phyloP scores from a whole-genome alignment of 768 basidiomycete species.

The Russula compacta region DNA sequence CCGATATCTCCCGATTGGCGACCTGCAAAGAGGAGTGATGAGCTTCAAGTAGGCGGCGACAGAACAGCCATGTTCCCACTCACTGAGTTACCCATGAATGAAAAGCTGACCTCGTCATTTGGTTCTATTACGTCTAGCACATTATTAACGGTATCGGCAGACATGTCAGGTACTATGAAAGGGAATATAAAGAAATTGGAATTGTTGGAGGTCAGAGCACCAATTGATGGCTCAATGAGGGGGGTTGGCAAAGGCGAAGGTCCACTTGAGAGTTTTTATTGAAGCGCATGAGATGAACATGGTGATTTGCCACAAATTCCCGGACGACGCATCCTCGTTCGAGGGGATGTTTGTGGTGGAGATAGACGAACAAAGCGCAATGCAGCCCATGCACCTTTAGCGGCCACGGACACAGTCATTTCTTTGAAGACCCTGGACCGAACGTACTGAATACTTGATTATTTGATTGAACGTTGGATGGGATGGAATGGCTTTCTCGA shows the following conservation, averaged over 20 bases:
- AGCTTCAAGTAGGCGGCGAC: not conserved
- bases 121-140: not conserved
- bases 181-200: not conserved
- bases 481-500: no score
- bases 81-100: not conserved
- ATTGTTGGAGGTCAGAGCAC: not conserved
- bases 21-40: not conserved
- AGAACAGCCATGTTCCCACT: not conserved
- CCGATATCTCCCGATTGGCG: not conserved
- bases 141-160: not conserved
- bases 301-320: slow-evolving; percentile 1
- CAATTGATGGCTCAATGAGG: not conserved
- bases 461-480: no score
- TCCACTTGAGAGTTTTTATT: not conserved
- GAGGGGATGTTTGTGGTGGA: not conserved
- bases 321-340: not conserved
- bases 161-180: not conserved
- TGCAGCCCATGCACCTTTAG: not conserved
- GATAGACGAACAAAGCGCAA: not conserved
- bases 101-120: not conserved
- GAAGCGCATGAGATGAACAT: not conserved
- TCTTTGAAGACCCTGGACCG: not conserved
- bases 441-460: not conserved
- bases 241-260: no score
- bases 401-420: not conserved